phyloP scores from a whole-genome alignment of 2,329 filamentous ascomycete species.

The Acrocalymma vagum region DNA sequence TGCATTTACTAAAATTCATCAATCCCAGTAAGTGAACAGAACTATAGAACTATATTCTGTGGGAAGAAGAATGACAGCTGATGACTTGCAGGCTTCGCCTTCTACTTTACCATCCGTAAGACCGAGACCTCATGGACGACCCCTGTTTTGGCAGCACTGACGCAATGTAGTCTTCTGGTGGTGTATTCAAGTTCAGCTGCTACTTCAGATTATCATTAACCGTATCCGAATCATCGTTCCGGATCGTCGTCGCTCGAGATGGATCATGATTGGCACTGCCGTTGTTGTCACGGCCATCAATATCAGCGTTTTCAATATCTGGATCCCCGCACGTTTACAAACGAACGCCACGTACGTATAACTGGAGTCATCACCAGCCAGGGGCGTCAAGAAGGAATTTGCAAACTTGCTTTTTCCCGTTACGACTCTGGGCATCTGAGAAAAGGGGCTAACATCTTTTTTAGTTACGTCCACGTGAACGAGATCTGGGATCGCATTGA shows the following conservation, averaged over 20 bases:
- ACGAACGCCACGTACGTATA: conserved; percentile 29
- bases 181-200: conserved; percentile 48
- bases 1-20: conserved; percentile 44
- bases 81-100: conserved; percentile 38
- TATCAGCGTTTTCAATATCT: conserved; percentile 49
- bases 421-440: too few species aligned
- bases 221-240: conserved; percentile 47
- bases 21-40: conserved; percentile 37
- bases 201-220: conserved; percentile 53
- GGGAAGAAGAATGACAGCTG: too few species aligned
- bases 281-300: conserved; percentile 48
- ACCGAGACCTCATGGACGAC: too few species aligned
- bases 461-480: conserved; percentile 43
- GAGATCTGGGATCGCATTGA: conserved; percentile 50
- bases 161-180: conserved; percentile 39
- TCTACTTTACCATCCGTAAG: conserved; percentile 42
- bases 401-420: too few species aligned
- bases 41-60: conserved; percentile 2
- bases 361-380: neutral
- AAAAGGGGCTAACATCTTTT: conserved; percentile 4
- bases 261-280: conserved; percentile 48
- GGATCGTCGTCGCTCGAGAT: conserved; percentile 36
- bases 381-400: too few species aligned
- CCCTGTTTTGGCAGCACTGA: too few species aligned
- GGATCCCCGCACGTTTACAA: conserved; percentile 50